A percentile compares a stretch with the other conserved stretches of the same genome.
Conservation (phyloP, 163 green algal genomes). For the Picocystis sp. region DNA sequence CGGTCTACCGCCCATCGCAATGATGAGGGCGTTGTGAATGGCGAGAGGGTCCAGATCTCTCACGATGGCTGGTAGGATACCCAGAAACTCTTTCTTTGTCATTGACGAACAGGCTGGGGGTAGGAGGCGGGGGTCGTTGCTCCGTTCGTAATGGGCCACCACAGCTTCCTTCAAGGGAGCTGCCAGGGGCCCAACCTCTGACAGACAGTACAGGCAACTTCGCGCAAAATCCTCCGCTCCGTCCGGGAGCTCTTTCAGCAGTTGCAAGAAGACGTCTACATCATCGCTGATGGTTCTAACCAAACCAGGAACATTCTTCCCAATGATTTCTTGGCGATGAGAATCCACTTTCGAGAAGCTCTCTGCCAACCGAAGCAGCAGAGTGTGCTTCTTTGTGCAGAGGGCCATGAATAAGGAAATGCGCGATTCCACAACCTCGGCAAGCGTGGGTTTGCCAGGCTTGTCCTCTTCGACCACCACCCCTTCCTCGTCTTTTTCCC, state of each 20-base stretch:
- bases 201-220: background rate
- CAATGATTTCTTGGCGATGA: conserved; percentile 15
- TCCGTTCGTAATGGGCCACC: background rate
- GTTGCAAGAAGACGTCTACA: conserved; percentile 14
- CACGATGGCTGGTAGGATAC: conserved; percentile 1
- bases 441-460: background rate
- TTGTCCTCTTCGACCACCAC: background rate
- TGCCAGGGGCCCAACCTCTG: background rate
- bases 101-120: background rate
- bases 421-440: conserved; percentile 14
- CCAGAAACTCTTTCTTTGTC: conserved; percentile 1
- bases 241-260: conserved; percentile 1
- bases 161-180: background rate
- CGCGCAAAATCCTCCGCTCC: too few relatives aligned
- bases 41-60: background rate
- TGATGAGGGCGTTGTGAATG: conserved; percentile 1
- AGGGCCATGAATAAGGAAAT: conserved; percentile 42
- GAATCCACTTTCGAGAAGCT: conserved; percentile 12
- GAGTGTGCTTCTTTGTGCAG: conserved; percentile 32
- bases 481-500: conserved; percentile 8
- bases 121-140: background rate
- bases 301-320: conserved; percentile 22
- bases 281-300: conserved; percentile 23
- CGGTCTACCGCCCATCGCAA: background rate
- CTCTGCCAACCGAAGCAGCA: conserved; percentile 34